phyloP scores from a whole-genome alignment of 371 early-diverging fungal genomes.

The Actinomucor elegans region DNA sequence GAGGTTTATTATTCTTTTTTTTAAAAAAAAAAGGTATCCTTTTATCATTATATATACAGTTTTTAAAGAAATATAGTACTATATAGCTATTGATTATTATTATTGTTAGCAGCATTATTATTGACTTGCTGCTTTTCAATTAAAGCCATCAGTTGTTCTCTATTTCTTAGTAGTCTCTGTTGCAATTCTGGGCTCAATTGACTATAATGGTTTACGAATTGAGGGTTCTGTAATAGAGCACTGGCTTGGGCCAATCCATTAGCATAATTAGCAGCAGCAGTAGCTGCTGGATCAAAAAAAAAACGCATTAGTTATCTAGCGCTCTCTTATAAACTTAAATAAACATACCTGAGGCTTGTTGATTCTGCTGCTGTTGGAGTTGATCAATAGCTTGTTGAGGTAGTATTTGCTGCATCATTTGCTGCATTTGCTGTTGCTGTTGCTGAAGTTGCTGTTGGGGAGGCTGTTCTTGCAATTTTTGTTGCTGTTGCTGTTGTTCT shows the following conservation, averaged over 20 bases:
- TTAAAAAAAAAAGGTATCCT: neutral
- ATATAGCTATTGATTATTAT: neutral
- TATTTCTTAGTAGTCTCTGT: constrained; percentile 29
- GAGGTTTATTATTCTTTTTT: neutral
- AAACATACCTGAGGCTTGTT: constrained; percentile 6
- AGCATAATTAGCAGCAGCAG: constrained; percentile 16
- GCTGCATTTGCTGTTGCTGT: constrained; percentile 5
- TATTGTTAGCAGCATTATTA: constrained; percentile 1
- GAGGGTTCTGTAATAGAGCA: constrained; percentile 36
- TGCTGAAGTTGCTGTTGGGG: neutral
- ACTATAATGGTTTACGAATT: constrained; percentile 34
- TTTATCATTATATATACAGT: neutral
- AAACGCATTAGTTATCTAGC: neutral
- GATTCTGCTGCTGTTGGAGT: constrained; percentile 1
- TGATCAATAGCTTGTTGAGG: constrained; percentile 16
- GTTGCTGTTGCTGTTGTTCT: constrained; percentile 7
- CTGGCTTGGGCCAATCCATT: constrained; percentile 38
- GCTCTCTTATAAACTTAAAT: too few species aligned
- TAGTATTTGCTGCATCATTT: constrained; percentile 18
- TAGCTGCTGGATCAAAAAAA: neutral
- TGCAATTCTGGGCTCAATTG: constrained; percentile 39
- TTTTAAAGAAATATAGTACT: too few species aligned
- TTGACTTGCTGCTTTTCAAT: constrained; percentile 20
- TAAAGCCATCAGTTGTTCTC: constrained; percentile 35
- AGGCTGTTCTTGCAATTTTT: neutral